Conservation (phyloP, 2,329 filamentous ascomycete species). For the Aspergillus sp. region DNA sequence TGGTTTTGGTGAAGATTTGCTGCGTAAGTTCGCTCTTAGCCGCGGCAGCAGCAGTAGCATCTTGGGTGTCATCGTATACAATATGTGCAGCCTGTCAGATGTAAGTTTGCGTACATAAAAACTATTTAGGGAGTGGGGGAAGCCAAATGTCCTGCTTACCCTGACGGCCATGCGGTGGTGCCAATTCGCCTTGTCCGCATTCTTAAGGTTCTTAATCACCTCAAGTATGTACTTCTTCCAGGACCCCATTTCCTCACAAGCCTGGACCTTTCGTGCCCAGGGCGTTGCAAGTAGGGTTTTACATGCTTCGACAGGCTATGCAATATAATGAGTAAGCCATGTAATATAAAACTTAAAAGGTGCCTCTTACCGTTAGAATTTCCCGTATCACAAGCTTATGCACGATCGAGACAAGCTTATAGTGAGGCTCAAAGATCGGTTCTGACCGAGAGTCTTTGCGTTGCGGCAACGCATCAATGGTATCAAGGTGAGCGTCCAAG, state of each 20-base stretch:
- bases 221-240: constrained; percentile 64
- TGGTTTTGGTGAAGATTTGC: constrained; percentile 90
- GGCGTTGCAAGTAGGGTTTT: constrained; percentile 54
- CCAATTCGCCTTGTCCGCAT: constrained; percentile 89
- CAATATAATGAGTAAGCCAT: constrained; percentile 27
- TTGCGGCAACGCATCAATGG: constrained; percentile 62
- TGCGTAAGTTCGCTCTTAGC: constrained; percentile 77
- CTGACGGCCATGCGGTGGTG: constrained; percentile 88
- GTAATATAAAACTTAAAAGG: background rate
- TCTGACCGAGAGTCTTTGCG: constrained; percentile 63
- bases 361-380: constrained; percentile 41
- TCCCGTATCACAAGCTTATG: constrained; percentile 71
- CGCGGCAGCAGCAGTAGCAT: constrained; percentile 54
- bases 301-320: constrained; percentile 46
- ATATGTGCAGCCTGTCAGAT: constrained; percentile 55
- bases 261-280: constrained; percentile 54
- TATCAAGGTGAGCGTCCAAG: constrained; percentile 57
- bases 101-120: constrained; percentile 29
- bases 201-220: constrained; percentile 57
- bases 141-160: constrained; percentile 42
- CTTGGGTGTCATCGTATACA: constrained; percentile 57
- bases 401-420: constrained; percentile 79
- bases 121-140: background rate
- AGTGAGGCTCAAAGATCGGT: constrained; percentile 85
- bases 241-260: constrained; percentile 50